phyloP scores from a whole-genome alignment of 2,329 filamentous ascomycete genomes.

The Aspergillus tanneri region DNA sequence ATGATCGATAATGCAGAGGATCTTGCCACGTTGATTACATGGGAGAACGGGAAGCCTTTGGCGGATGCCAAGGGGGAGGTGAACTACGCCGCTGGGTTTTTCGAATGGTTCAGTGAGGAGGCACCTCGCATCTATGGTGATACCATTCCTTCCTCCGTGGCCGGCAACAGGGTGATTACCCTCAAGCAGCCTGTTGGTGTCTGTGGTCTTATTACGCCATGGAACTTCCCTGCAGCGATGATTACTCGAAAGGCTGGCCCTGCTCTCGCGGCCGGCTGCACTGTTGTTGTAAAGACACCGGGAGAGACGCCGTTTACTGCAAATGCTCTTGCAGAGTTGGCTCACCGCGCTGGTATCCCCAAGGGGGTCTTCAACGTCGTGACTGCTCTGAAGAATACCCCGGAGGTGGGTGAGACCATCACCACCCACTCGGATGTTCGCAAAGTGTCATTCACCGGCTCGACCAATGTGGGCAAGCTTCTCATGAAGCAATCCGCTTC shows the following conservation, averaged over 20 bases:
- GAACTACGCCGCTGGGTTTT: constrained; percentile 59
- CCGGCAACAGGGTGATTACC: constrained; percentile 62
- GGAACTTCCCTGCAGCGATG: constrained; percentile 62
- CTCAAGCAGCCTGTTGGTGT: constrained; percentile 67
- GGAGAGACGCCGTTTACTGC: constrained; percentile 90
- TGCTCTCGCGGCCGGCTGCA: constrained; percentile 87
- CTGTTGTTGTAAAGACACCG: constrained; percentile 86
- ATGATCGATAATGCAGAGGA: constrained; percentile 67
- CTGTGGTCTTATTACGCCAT: constrained; percentile 65
- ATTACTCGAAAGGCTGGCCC: constrained; percentile 54
- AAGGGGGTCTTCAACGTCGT: constrained; percentile 89
- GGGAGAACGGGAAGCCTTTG: constrained; percentile 69
- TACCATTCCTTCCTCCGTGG: constrained; percentile 59
- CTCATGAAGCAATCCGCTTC: constrained; percentile 87
- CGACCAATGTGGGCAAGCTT: constrained; percentile 64
- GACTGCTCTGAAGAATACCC: constrained; percentile 75
- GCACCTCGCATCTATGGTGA: constrained; percentile 59
- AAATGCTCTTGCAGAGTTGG: constrained; percentile 82
- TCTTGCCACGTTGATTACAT: constrained; percentile 63
- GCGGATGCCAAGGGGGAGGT: constrained; percentile 61
- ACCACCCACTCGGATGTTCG: constrained; percentile 74
- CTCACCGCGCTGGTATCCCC: constrained; percentile 81
- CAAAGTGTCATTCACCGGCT: constrained; percentile 92
- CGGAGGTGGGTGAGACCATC: constrained; percentile 72
- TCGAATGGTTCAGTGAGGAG: constrained; percentile 64